Evolutionary conservation across 225 moss, liverwort and hornwort genomes (phyloP).

Genomic region (Marchantia paleacea): DNA sequence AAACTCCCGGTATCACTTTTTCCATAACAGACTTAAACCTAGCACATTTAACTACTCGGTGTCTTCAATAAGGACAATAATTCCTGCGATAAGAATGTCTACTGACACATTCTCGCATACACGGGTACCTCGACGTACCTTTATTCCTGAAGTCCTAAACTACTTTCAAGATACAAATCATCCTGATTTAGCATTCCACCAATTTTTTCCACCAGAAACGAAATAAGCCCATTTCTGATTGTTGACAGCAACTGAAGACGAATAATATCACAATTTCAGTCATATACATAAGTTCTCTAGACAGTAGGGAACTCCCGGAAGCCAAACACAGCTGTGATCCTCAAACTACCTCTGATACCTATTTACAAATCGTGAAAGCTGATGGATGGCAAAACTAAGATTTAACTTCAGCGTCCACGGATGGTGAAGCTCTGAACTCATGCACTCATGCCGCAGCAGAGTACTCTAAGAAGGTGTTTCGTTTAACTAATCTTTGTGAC

Average conservation of each 20-base stretch:
- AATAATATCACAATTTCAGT: neutral
- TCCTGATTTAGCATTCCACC: neutral
- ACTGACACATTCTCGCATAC: neutral
- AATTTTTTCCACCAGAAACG: neutral
- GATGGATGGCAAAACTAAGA: constrained; percentile 13
- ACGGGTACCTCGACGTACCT: neutral
- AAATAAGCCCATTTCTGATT: neutral
- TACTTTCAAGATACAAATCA: neutral
- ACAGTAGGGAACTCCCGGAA: neutral
- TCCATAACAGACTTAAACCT: no score
- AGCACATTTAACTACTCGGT: neutral
- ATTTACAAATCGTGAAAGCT: constrained; percentile 17
- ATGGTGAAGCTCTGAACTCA: neutral
- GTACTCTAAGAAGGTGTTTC: neutral
- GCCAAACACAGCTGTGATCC: neutral
- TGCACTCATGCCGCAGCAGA: neutral
- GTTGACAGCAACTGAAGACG: neutral
- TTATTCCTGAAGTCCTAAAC: neutral
- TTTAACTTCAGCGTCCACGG: neutral
- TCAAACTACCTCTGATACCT: neutral
- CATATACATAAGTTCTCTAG: constrained; percentile 10
- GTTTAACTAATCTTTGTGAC: neutral
- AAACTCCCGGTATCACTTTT: neutral
- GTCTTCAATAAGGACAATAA: neutral
- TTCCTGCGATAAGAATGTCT: neutral